Evolutionary conservation across 2,329 filamentous ascomycete genomes (phyloP), one percentile per base, ranked within the genome.

Genomic region (Stemphylium vesicarium): DNA sequence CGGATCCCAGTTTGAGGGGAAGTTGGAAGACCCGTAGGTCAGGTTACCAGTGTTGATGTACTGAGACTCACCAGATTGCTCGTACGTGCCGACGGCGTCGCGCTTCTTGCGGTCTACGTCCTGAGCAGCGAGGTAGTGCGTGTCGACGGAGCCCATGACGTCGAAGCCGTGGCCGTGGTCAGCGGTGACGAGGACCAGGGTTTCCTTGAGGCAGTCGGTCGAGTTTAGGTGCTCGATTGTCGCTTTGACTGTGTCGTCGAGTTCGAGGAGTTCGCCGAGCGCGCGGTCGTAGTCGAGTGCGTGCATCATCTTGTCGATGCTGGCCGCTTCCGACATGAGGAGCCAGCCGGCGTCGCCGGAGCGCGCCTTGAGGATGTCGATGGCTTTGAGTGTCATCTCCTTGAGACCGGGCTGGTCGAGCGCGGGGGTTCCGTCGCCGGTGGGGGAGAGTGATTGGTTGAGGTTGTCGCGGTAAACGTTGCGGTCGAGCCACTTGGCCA

Each of bases 281-380:
- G 91, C 89, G 49, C 91, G 89, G 77, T 95, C 90, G 73, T 95
- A 95, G 78, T 95, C 91, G 16, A 95, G 84, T 1, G 63, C 75
- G 78, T 96, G 91, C 91, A 96, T 95, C 82, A 91, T 88, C 82
- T 96, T 96, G 78, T 95, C 91, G 64, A 96, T 90, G 2, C 87
- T 91, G 13, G 91, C 91, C 22, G 88, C 91, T 75, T 96, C 91
- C 11, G 87, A 87, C 91, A 96, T 95, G 69, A 96, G 82, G 82
- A 95, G 92, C 84, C 89, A 96, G 5, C 91, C 91, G 56, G 90
- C 83, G 53, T 88, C 82, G 31, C 83, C 83, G 24, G 87, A 85
- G 54, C 79, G 79, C 35, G 81, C 81, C 73, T 88, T 78, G n/a
- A 95, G 84, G 48, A 94, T 86, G 55, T 94, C 90, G 44, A 95